Base-by-base conservation (phyloP, 805 yeast genomes). In the Teunomyces cretensis region DNA sequence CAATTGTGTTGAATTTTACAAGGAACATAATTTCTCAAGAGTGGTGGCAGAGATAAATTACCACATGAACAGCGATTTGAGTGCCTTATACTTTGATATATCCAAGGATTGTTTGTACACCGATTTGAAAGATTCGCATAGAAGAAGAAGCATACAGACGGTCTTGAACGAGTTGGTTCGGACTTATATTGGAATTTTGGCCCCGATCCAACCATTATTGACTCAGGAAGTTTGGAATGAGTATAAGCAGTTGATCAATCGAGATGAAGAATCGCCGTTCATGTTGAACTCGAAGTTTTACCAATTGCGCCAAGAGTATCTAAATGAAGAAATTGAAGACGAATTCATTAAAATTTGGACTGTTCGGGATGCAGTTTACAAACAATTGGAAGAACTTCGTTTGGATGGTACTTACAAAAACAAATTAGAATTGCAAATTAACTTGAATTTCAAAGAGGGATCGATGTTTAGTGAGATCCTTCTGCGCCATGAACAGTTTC, bases 181-280 rank as follows among this genome's bases (percentile, higher is more conserved):
- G 35, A 74, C 81, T 0, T 86, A 89, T 56, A 62, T 81, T n/a
- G 76, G 87, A 0, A 61, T 88, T 1, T 60, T 92, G 45, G 75
- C 90, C 0, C 98, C 99, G 1, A 80, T 94, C 1, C 66, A 86
- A 31, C 99, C 99, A 1, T 61, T 88, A 2, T 68, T 91, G 45
- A 76, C 92, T 0, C 98, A 94, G 64, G 97, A 94, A 58, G 89
- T 81, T 0, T 91, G 97, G 96, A 79, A 80, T 31, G 72, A 74
- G 46, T 56, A 78, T 83, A 79, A 9, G 49, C 42, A 3, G 51
- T 42, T 14, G 42, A 71, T 42, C 31, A 65, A 64, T 1, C 35
- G 42, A 2, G 54, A 57, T 0, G 33, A 45, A 11, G 57, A 45
- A 4, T 70, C 84, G 1, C 85, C 86, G 1, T 78, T 79, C 53